Evolutionary conservation across 1,139 yeast genomes (phyloP).

Genomic region (Diutina mesorugosa): DNA sequence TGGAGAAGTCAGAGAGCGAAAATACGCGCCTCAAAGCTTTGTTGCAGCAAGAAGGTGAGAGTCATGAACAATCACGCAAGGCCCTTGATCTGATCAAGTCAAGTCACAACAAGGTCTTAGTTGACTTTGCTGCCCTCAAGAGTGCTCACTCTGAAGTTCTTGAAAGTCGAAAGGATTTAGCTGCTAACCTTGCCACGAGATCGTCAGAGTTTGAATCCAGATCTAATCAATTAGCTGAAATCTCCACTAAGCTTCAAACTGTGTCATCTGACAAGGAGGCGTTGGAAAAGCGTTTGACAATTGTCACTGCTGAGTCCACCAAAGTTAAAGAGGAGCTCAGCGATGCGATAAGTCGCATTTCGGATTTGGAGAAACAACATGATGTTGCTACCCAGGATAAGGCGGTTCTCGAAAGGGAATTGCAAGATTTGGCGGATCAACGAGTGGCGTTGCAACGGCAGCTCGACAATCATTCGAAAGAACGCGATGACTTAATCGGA

Average conservation of each 20-base stretch:
- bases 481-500: not conserved
- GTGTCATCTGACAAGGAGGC: not conserved
- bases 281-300: not conserved
- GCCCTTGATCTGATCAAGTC: not conserved
- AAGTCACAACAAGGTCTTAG: not conserved
- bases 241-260: not conserved
- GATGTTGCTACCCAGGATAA: not conserved
- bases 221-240: not conserved
- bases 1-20: not conserved
- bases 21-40: not conserved
- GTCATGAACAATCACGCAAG: not conserved
- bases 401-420: not conserved
- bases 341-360: not conserved
- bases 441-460: not conserved
- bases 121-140: not conserved
- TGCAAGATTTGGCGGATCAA: not conserved
- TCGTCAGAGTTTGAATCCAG: not conserved
- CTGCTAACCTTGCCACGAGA: not conserved
- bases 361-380: not conserved
- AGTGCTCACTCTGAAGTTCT: not conserved
- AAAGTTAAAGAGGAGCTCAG: not conserved
- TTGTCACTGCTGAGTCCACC: not conserved
- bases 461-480: not conserved
- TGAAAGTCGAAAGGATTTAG: not conserved
- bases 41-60: not conserved